These are phyloP conservation scores for Excoecaria cochinchinensis DNA, from an alignment of 345 rosid genomes.

Conservation along the genomic window DNA sequence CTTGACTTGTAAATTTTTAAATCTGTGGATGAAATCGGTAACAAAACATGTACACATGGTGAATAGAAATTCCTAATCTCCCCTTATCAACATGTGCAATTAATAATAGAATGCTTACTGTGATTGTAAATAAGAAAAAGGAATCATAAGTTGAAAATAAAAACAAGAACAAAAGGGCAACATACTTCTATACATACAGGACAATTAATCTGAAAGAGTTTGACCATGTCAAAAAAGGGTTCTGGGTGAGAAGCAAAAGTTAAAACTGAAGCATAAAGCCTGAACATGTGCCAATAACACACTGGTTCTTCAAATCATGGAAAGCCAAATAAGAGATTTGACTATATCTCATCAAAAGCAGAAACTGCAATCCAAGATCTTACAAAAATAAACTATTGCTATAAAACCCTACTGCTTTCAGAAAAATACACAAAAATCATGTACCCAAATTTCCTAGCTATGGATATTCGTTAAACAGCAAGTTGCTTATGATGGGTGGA, in stretches of 20 bases:
- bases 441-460: constrained; percentile 1
- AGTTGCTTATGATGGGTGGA: constrained; percentile 44
- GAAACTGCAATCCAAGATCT: neutral
- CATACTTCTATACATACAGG: neutral
- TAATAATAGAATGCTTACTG: no score
- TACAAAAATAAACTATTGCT: constrained; percentile 13
- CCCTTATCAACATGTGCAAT: no score
- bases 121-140: no score
- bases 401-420: neutral
- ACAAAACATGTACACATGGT: no score
- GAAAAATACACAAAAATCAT: neutral
- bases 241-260: no score
- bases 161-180: neutral
- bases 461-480: constrained; percentile 25
- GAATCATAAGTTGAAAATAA: no score
- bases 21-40: no score
- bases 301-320: neutral
- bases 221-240: no score
- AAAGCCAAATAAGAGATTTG: constrained; percentile 10
- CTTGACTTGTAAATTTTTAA: no score
- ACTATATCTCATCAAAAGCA: neutral
- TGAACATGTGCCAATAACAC: neutral
- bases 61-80: no score
- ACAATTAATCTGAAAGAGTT: no score
- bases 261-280: neutral